A percentile compares a stretch with the other conserved stretches of the same genome.
phyloP scores from a whole-genome alignment of 106 monocot species.

The Allium fistulosum region DNA sequence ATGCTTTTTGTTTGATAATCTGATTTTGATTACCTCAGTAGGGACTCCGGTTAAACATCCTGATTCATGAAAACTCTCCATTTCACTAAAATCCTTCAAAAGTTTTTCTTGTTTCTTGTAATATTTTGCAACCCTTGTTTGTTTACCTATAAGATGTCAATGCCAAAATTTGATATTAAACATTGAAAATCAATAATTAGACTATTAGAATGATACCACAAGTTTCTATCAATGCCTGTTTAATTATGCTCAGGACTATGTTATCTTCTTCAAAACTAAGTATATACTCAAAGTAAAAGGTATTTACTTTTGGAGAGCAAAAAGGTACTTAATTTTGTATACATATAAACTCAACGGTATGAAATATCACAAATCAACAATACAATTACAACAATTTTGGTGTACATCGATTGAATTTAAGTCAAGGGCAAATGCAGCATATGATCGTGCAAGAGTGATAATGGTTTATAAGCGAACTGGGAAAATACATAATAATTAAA shows the following conservation, averaged over 20 bases:
- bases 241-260: background rate
- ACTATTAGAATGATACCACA: background rate
- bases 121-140: constrained; percentile 51
- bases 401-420: background rate
- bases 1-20: background rate
- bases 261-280: background rate
- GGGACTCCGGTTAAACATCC: constrained; percentile 45
- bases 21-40: constrained; percentile 41
- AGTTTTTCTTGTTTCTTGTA: constrained; percentile 76
- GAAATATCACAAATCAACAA: background rate
- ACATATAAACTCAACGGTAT: background rate
- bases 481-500: background rate
- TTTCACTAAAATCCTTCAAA: constrained; percentile 62
- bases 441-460: background rate
- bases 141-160: constrained; percentile 28
- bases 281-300: background rate
- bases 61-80: constrained; percentile 52
- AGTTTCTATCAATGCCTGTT: background rate
- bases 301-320: background rate
- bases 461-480: background rate
- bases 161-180: background rate
- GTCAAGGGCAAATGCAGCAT: background rate
- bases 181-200: background rate
- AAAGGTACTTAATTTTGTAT: background rate
- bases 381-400: background rate